Percentiles rank a stretch among this genome's conserved stretches.
Conservation (phyloP, 495 filamentous ascomycete species). For the Xylaria cubensis region DNA sequence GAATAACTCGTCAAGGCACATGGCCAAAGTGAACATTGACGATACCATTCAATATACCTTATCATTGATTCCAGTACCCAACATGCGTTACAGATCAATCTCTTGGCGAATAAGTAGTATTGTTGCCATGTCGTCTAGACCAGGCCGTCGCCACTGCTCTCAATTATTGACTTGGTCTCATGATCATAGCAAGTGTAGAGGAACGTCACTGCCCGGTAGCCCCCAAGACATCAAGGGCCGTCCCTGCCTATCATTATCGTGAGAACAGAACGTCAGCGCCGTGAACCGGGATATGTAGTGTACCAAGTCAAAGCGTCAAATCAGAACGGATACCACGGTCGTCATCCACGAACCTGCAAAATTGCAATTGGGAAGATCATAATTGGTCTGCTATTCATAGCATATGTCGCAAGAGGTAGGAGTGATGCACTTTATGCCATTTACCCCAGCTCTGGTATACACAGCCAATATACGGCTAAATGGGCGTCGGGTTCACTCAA, state of each 20-base stretch:
- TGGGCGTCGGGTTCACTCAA: slow-evolving; percentile 31
- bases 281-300: slow-evolving; percentile 3
- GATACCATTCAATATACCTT: neutral
- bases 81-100: neutral
- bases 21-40: neutral
- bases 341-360: neutral
- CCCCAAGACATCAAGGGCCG: neutral
- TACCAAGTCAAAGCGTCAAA: neutral
- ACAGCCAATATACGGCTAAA: slow-evolving; percentile 44
- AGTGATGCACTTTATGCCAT: slow-evolving; percentile 30
- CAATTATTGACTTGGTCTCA: neutral
- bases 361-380: slow-evolving; percentile 16
- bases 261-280: neutral
- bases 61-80: neutral
- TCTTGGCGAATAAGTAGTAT: neutral
- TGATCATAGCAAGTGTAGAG: neutral
- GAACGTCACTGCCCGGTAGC: neutral
- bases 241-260: neutral
- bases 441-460: slow-evolving; percentile 34
- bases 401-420: neutral
- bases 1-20: neutral
- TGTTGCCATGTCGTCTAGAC: neutral
- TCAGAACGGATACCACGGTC: neutral
- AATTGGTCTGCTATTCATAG: slow-evolving; percentile 27
- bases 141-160: neutral